Conservation (phyloP, 2,329 filamentous ascomycete genomes). For the Tricladium varicosporioides region DNA sequence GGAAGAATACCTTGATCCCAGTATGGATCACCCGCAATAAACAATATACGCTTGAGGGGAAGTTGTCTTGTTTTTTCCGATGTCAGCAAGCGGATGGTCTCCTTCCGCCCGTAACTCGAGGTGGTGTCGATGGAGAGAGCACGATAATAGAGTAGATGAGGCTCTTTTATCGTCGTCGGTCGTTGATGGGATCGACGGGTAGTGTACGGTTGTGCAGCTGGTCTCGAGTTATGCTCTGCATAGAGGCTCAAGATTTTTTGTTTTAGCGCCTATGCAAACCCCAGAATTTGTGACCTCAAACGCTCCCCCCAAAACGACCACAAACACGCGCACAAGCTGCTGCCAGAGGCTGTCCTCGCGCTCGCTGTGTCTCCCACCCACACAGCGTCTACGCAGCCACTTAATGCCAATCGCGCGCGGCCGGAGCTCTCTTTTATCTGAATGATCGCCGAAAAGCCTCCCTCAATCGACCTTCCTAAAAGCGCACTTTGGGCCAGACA, state of each 20-base stretch:
- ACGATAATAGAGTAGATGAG: background rate
- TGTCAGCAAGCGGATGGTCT: constrained; percentile 2
- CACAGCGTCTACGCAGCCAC: background rate
- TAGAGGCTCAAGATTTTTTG: constrained; percentile 9
- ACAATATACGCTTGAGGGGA: constrained; percentile 3
- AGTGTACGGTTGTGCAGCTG: background rate
- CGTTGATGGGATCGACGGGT: background rate
- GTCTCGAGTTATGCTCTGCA: background rate
- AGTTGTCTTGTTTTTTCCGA: constrained; percentile 2
- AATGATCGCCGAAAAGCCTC: background rate
- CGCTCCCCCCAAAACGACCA: background rate
- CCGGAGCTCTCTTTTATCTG: background rate
- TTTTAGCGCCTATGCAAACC: constrained; percentile 24
- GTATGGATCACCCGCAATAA: constrained; percentile 4
- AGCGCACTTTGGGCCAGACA: background rate
- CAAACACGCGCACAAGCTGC: background rate
- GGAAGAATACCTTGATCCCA: background rate
- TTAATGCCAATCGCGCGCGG: background rate
- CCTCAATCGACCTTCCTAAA: constrained; percentile 5
- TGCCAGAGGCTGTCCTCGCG: background rate
- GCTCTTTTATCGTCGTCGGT: too few relatives aligned
- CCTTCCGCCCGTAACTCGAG: constrained; percentile 3
- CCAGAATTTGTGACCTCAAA: constrained; percentile 14
- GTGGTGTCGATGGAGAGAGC: background rate
- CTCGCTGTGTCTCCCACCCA: background rate